Evolutionary conservation across 2,329 filamentous ascomycete species (phyloP), one percentile per base, ranked within the genome.

Genomic region (Cladosporium sp.): DNA sequence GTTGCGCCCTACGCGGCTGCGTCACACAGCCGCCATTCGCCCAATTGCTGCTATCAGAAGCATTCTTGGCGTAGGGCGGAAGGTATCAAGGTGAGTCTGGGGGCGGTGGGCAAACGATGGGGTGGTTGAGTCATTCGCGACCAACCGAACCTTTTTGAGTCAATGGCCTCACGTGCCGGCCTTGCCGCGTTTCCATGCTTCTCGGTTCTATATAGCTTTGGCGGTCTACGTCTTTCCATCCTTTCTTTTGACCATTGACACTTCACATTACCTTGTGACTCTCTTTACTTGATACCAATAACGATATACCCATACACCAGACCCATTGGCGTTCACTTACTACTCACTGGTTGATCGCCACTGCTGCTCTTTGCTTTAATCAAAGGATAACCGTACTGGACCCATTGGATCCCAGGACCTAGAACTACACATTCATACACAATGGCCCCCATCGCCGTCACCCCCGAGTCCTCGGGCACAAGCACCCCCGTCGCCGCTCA

Each of bases 391-490:
- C n/a, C 18, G 10, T 16, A 14, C 32, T 18, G 32, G 23, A 48
- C n/a, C 58, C 39, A 60, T 60, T 60, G 58, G 26, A 21, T 32
- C 26, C 25, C 16, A 32, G 26, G 10, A 34, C 26, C 18, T 23
- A 25, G 18, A 23, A 30, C 14, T 30, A 30, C 18, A 30, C 8
- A 43, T 7, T n/a, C 60, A 58, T 39, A 26, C 36, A 65, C 43
- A 43, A 77, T 77, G 76, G 71, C 74, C 43, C 73, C 76, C 26
- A 67, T 70, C 60, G 67, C 72, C 14, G 67, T 77, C 61, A 77
- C 75, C 16, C 76, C 75, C 21, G 74, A 75, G 23, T 68, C 74
- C 21, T 77, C 75, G 13, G 76, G 75, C 68, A 76, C 76, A 36
- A 70, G 71, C 46, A 77, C 76, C 2, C 76, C 76, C 21, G 77